A percentile compares a stretch with the other conserved stretches of the same genome.
phyloP scores from a whole-genome alignment of 2,329 filamentous ascomycete genomes.

The Colletotrichum trifolii region DNA sequence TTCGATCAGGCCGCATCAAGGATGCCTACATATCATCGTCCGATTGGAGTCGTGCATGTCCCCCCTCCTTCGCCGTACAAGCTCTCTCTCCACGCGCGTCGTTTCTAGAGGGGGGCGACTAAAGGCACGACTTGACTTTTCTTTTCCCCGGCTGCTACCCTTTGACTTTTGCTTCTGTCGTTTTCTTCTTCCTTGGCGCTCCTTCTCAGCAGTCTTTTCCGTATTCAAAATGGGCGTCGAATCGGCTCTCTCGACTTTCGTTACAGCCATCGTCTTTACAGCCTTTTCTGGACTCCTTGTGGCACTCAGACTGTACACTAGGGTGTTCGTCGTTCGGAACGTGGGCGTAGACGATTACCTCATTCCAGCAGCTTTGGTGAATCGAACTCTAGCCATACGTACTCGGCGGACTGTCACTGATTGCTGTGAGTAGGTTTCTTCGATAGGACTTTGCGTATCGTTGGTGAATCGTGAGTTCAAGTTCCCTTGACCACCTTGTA shows the following conservation, averaged over 20 bases:
- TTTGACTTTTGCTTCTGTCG: neutral
- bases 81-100: too few relatives aligned
- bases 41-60: too few relatives aligned
- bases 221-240: conserved; percentile 8
- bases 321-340: conserved; percentile 9
- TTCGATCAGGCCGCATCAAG: too few relatives aligned
- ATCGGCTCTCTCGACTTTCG: conserved; percentile 13
- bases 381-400: neutral
- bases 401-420: neutral
- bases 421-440: neutral
- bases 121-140: too few relatives aligned
- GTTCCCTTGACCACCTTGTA: too few relatives aligned
- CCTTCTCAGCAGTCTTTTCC: neutral
- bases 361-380: conserved; percentile 22
- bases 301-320: conserved; percentile 9
- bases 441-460: neutral
- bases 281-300: conserved; percentile 10
- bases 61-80: too few relatives aligned
- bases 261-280: conserved; percentile 15
- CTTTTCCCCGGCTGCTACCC: too few relatives aligned
- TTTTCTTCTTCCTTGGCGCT: neutral
- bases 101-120: too few relatives aligned
- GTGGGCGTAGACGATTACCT: conserved; percentile 14
- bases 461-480: neutral
- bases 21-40: too few relatives aligned